These are phyloP conservation scores for Candida neerlandica DNA, from an alignment of 1,139 yeast genomes.

Conservation along the genomic window DNA sequence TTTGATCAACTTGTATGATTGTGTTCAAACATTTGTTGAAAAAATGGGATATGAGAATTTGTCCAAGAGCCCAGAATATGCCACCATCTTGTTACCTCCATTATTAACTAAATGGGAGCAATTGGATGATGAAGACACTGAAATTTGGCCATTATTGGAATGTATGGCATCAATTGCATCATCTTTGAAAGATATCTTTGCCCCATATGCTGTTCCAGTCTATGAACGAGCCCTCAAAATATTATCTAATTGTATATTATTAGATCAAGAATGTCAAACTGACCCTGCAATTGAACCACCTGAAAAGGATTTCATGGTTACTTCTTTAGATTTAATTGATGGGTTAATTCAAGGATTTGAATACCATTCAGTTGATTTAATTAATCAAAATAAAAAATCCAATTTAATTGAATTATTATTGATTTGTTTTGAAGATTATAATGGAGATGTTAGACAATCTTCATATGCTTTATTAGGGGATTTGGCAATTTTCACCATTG, in stretches of 20 bases:
- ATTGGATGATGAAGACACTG: constrained; percentile 75
- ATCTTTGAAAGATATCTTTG: constrained; percentile 77
- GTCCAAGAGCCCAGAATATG: constrained; percentile 55
- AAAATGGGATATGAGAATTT: constrained; percentile 61
- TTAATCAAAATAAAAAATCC: constrained; percentile 35
- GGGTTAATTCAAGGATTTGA: constrained; percentile 92
- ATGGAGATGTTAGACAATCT: constrained; percentile 87
- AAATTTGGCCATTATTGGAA: constrained; percentile 88
- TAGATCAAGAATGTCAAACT: constrained; percentile 63
- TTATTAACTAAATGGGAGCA: constrained; percentile 77
- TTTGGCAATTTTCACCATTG: constrained; percentile 66
- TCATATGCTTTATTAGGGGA: constrained; percentile 92
- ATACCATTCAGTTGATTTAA: constrained; percentile 58
- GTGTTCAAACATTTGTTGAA: constrained; percentile 89
- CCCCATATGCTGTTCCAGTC: constrained; percentile 90
- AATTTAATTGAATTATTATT: constrained; percentile 67
- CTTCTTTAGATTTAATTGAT: constrained; percentile 86
- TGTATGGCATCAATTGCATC: constrained; percentile 93
- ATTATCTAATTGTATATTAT: constrained; percentile 65
- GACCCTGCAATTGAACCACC: constrained; percentile 77
- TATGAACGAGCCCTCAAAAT: constrained; percentile 77
- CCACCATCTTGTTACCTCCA: constrained; percentile 74
- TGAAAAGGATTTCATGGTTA: constrained; percentile 87
- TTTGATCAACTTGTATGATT: constrained; percentile 79
- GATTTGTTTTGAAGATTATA: constrained; percentile 74